phyloP scores from a whole-genome alignment of 768 basidiomycete genomes.

The Termitomyces sp. region DNA sequence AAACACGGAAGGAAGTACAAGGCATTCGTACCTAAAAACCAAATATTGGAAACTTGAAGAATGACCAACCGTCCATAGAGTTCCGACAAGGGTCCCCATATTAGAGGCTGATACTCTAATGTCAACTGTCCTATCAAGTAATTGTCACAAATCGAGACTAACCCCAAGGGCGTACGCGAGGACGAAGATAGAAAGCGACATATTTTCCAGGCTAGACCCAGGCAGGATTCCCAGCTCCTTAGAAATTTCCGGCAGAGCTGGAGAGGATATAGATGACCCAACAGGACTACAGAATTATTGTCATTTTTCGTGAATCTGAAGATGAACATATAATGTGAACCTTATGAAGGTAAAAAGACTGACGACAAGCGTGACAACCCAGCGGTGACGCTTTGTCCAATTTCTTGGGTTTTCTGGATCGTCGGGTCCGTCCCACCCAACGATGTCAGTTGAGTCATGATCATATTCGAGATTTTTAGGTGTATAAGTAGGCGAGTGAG shows the following conservation, averaged over 20 bases:
- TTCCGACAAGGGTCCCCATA: conserved; percentile 37
- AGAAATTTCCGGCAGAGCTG: conserved; percentile 24
- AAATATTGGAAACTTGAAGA: conserved; percentile 53
- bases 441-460: conserved; percentile 8
- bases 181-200: conserved; percentile 41
- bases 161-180: conserved; percentile 35
- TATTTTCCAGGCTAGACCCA: conserved; percentile 32
- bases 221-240: conserved; percentile 22
- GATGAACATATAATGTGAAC: conserved; percentile 4
- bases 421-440: conserved; percentile 25
- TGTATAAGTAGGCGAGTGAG: not conserved
- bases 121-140: not conserved
- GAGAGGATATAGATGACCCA: conserved; percentile 29
- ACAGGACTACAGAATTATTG: conserved; percentile 21
- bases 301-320: not conserved
- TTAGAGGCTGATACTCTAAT: conserved; percentile 23
- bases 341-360: conserved; percentile 54
- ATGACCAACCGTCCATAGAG: conserved; percentile 42
- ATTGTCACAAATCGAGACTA: conserved; percentile 9
- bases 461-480: not conserved
- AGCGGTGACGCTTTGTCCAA: conserved; percentile 43
- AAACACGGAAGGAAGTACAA: conserved; percentile 9
- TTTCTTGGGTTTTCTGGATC: conserved; percentile 31
- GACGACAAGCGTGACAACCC: conserved; percentile 47
- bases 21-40: conserved; percentile 48